Base-by-base conservation (phyloP, 208 protist genomes). In the Spongospora subterranea region DNA sequence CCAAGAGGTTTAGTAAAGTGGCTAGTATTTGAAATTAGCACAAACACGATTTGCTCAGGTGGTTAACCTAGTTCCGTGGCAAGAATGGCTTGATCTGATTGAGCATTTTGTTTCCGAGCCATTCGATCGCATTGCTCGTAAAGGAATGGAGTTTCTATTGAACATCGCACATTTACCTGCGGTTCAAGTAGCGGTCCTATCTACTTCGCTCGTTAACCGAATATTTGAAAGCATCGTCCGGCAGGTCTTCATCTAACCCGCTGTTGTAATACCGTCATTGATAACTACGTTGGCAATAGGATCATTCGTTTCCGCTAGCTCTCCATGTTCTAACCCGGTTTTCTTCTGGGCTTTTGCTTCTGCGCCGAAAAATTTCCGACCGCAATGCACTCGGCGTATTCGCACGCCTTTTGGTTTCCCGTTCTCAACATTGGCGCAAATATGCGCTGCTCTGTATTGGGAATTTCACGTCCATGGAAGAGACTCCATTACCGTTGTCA, bases 131-230 rank as follows among this genome's bases (percentile, higher is more conserved):
- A 43, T 82, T 13, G 6, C 71, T 43, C n/a, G 71, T 20, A 82
- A 82, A n/a, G 71, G 71, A 35, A 82, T 82, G 71, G 71, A 82
- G n/a, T 82, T 82, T n/a, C n/a, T 82, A n/a, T n/a, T 82, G 71
- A 82, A 82, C 71, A 82, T 82, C n/a, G 71, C 71, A 6, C 17
- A 82, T 43, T 43, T 82, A n/a, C 11, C 6, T n/a, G 17, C 6
- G n/a, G 71, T 82, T n/a, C 71, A 82, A 43, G 17, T 40, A 20
- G 71, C 6, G 17, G n/a, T 43, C 13, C 17, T 35, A n/a, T 17
- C 6, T 20, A 82, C 17, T 35, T 6, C 6, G 6, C n/a, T 82
- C 6, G 35, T 82, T n/a, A 35, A 82, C n/a, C 71, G 71, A 13
- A 82, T 82, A 43, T 82, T 82, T n/a, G 40, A 6, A 20, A 82